phyloP scores from a whole-genome alignment of 2,329 filamentous ascomycete genomes.

The Metarhizium robertsii region DNA sequence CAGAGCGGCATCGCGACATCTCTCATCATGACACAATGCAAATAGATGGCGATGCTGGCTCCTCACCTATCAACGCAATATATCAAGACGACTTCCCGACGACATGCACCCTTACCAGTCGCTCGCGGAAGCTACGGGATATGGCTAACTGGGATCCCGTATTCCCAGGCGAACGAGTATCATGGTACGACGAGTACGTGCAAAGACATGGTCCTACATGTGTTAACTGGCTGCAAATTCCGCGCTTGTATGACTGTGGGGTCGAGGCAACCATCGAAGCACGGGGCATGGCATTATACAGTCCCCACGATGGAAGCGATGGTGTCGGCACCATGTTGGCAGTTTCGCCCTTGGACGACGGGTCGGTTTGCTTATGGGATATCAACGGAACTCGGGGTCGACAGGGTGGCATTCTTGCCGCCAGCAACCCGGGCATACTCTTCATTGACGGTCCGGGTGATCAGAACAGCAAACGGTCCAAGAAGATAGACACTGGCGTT shows the following conservation, averaged over 20 bases:
- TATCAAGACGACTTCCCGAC: not conserved
- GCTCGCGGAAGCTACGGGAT: slow-evolving; percentile 33
- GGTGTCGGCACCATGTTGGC: slow-evolving; percentile 39
- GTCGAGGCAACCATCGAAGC: slow-evolving; percentile 49
- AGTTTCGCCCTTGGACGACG: slow-evolving; percentile 74
- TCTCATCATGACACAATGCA: slow-evolving; percentile 8
- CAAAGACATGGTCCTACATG: slow-evolving; percentile 68
- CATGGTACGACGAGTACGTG: slow-evolving; percentile 87
- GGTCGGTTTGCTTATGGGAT: slow-evolving; percentile 83
- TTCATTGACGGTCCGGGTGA: slow-evolving; percentile 42
- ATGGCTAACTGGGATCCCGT: slow-evolving; percentile 77
- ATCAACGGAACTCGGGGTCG: slow-evolving; percentile 44
- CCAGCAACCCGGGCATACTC: slow-evolving; percentile 58
- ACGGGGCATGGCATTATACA: slow-evolving; percentile 62
- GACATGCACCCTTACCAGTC: slow-evolving; percentile 1
- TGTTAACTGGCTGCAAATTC: slow-evolving; percentile 67
- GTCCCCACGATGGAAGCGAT: slow-evolving; percentile 40
- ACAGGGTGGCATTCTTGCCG: slow-evolving; percentile 55
- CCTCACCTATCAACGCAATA: not conserved
- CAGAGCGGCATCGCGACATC: not conserved
- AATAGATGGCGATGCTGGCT: not conserved
- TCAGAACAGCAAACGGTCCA: slow-evolving; percentile 38
- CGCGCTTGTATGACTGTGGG: slow-evolving; percentile 32
- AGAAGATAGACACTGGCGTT: slow-evolving; percentile 61
- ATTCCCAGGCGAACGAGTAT: slow-evolving; percentile 59